Percentiles rank a stretch among this genome's conserved stretches.
Evolutionary conservation across 2,329 filamentous ascomycete species (phyloP).

Genomic region (Neonectria faginata): DNA sequence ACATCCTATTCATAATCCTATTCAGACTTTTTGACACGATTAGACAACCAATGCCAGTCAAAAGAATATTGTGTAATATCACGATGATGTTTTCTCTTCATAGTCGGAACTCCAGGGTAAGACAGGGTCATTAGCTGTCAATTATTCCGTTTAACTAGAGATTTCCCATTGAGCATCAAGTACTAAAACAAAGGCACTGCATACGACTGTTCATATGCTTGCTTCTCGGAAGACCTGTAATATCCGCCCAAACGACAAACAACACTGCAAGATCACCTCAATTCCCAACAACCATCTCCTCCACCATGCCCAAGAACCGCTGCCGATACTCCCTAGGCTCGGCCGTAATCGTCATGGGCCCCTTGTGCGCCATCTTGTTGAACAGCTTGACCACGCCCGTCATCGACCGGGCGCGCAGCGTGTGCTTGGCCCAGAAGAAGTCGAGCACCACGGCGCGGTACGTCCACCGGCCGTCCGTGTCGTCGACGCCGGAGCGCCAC

Average conservation of each 20-base stretch:
- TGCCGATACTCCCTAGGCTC: constrained; percentile 74
- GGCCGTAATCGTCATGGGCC: constrained; percentile 81
- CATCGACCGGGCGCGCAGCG: constrained; percentile 73
- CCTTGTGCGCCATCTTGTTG: constrained; percentile 71
- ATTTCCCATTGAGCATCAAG: background rate
- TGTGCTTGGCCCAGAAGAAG: constrained; percentile 84
- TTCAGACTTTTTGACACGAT: background rate
- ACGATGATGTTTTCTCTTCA: background rate
- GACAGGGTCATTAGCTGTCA: background rate
- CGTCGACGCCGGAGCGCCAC: constrained; percentile 73
- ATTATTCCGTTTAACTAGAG: background rate
- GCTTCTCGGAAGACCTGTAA: background rate
- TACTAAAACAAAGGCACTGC: background rate
- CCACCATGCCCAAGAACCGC: constrained; percentile 63
- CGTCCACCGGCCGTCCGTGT: constrained; percentile 72
- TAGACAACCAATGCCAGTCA: background rate
- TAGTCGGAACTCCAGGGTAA: background rate
- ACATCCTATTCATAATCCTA: no score
- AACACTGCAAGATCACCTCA: constrained; percentile 9
- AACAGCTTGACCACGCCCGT: constrained; percentile 73
- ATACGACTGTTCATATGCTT: background rate
- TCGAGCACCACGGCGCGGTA: constrained; percentile 77
- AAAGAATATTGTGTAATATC: background rate
- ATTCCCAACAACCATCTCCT: constrained; percentile 54
- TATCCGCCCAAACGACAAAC: background rate